Conservation (phyloP, 2,329 filamentous ascomycete species). For the Diplodia scrobiculata region DNA sequence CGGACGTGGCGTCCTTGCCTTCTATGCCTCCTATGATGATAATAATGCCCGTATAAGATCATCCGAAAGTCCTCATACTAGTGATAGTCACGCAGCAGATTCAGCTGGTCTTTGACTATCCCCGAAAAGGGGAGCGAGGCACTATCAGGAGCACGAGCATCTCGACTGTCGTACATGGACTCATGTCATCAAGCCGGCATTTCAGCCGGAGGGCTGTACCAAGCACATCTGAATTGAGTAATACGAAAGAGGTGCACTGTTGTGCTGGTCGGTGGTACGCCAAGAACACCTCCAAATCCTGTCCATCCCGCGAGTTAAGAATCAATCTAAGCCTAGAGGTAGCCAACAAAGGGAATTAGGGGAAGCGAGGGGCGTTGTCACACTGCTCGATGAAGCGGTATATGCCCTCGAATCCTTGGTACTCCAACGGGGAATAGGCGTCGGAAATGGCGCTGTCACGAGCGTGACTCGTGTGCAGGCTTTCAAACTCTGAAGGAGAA, state of each 20-base stretch:
- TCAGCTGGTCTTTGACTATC: no score
- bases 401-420: constrained; percentile 66
- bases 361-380: constrained; percentile 42
- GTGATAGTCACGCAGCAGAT: no score
- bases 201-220: not conserved
- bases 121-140: no score
- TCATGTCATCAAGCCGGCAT: not conserved
- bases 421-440: constrained; percentile 54
- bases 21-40: no score
- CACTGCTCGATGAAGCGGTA: constrained; percentile 67
- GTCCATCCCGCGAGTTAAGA: not conserved
- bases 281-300: constrained; percentile 10
- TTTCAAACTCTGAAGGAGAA: constrained; percentile 59
- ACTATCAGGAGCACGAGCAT: not conserved
- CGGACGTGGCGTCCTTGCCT: no score
- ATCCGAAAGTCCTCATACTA: no score
- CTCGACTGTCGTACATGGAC: not conserved
- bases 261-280: not conserved
- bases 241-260: constrained; percentile 12
- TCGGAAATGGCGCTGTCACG: constrained; percentile 39
- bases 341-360: constrained; percentile 2
- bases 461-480: constrained; percentile 58
- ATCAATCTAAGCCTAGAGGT: constrained; percentile 23
- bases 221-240: not conserved
- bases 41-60: no score